Evolutionary conservation across 2,329 filamentous ascomycete genomes (phyloP), one percentile per base, ranked within the genome.

Genomic region (Trichoderma oligosporum): DNA sequence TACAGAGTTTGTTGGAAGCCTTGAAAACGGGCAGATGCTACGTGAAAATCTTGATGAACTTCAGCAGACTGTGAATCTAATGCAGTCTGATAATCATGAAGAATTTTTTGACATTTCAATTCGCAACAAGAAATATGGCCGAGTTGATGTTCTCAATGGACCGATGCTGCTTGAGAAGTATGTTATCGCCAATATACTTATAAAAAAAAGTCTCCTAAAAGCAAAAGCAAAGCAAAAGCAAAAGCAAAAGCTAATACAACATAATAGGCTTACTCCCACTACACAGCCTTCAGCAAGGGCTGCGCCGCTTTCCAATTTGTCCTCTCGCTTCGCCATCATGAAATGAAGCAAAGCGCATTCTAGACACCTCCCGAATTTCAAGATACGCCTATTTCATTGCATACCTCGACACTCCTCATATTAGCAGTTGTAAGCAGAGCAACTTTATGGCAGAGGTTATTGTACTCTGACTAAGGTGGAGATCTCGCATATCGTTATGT

Each of bases 71-170:
- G 87, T 96, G 45, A 85, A 88, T 59, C 79, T 99, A 24, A 88
- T 99, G 82, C 85, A 89, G 67, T 83, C 82, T 1, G 91, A 96
- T 38, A 96, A 96, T 65, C 84, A 90, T n/a, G 92, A 97, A 63
- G 93, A 97, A 71, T 99, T 96, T 72, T 99, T 94, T 70, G 94
- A 99, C 68, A 87, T 94, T 48, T 88, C 87, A 4, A 89, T 87
- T 12, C 80, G 91, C 52, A 96, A 97, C 74, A 92, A 89, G 75
- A 95, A 96, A 70, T 99, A 96, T 69, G 89, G 91, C 14, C 86
- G 91, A 54, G 95, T 99, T 31, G 91, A 97, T 73, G 88, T 90
- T 52, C 79, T 95, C 70, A 95, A 95, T 69, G 94, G 93, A 0
- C 91, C 92, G 0, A 78, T 90, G 38, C 71, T 99, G 61, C 73